These are phyloP conservation scores for Chalciporus sp. DNA, from an alignment of 1,284 basidiomycete species.

Conservation along the genomic window DNA sequence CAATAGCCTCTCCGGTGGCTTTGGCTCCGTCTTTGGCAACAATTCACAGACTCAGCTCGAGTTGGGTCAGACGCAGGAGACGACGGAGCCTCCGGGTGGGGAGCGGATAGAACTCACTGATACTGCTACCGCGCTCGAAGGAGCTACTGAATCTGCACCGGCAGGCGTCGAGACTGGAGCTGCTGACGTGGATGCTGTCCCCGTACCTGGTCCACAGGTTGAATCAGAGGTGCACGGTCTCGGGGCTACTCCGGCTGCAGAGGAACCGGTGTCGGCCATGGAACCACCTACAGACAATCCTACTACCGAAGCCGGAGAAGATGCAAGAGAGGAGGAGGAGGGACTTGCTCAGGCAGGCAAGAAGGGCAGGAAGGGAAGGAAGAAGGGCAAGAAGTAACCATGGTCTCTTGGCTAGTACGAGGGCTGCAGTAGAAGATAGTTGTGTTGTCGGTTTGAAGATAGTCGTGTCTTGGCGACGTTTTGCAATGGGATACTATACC, in stretches of 20 bases:
- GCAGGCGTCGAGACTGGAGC: background rate
- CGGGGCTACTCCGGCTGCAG: background rate
- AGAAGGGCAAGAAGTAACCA: slow-evolving; percentile 28
- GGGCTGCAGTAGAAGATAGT: slow-evolving; percentile 3
- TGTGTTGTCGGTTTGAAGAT: background rate
- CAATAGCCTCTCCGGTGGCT: background rate
- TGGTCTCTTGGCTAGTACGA: background rate
- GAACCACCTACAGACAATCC: slow-evolving; percentile 20
- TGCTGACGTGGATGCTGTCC: background rate
- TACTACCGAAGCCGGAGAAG: slow-evolving; percentile 26
- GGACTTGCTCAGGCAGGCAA: background rate
- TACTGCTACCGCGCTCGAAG: background rate
- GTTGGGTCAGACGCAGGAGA: background rate
- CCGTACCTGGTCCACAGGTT: background rate
- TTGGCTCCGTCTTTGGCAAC: slow-evolving; percentile 10
- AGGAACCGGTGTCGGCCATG: slow-evolving; percentile 5
- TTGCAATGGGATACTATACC: background rate
- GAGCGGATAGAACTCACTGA: background rate
- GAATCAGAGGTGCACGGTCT: background rate
- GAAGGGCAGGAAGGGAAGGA: slow-evolving; percentile 3
- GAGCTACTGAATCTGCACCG: background rate
- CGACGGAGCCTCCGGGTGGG: background rate
- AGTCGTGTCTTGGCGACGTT: background rate
- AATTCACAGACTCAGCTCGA: slow-evolving; percentile 10
- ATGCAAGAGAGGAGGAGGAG: background rate